Evolutionary conservation across 305 asterid species (phyloP), one percentile per base, ranked within the genome.

Genomic region (Fraxinus paxiana): DNA sequence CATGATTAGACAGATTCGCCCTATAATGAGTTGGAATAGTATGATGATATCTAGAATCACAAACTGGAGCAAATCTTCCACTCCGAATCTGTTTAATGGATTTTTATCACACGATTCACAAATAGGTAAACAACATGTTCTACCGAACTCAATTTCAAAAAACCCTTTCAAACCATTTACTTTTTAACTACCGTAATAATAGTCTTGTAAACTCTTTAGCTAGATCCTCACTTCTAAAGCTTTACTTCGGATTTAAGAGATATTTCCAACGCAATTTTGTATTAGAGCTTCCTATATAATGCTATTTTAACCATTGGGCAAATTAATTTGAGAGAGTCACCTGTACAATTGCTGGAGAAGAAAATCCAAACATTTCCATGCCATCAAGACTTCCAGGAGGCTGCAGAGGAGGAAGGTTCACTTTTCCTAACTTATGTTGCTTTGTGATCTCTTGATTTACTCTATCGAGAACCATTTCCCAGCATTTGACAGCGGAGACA

Each of bases 361-460:
- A 87, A 84, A 96, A 92, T 78, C 99, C 99, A 84, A 96, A 96
- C 99, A 96, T 96, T 83, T 94, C 98, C 90, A 94, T 88, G 85
- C 99, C 99, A 67, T 94, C 98, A 34, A 93, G 84, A 89, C 99
- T 96, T 82, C 98, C 98, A 51, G 97, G 98, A 76, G 99, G 99
- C 89, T 94, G 98, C 90, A 94, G 82, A 83, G 98, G 98, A 82
- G 94, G 97, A 83, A 96, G 99, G 34, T 90, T 91, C 8, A 8
- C 67, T 75, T 79, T 91, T 83, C 97, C 97, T 38, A 92, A 85
- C 87, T 91, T 96, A 81, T 93, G 97, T 80, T 91, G 97, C 86
- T 90, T 94, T 4, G 91, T 31, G 61, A 96, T 94, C 86, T 94
- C 97, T 56, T 87, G 91, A 87, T 96, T 96, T 85, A 92, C 97